Evolutionary conservation across 2,329 filamentous ascomycete species (phyloP), one percentile per base, ranked within the genome.

Genomic region (Myotisia sp.): DNA sequence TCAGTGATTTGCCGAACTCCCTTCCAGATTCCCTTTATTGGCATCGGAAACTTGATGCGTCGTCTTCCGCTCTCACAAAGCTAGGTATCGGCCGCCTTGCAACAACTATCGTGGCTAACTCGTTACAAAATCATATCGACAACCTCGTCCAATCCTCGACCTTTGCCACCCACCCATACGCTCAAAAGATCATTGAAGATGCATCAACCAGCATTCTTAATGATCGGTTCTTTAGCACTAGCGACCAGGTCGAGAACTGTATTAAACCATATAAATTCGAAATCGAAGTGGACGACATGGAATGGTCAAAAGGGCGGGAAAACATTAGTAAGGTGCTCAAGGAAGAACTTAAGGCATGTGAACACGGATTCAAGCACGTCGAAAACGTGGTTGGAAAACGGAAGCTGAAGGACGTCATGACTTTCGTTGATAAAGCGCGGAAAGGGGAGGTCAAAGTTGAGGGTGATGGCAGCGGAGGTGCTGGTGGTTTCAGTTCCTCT

Each of bases 231-330:
- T 95, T 94, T 60, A 90, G 87, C 58, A 98, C 92, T 1, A 90
- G 82, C 42, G 92, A 98, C 50, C 90, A 95, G 59, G 82, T 98
- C 1, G 90, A 98, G 57, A 95, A 95, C 53, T 98, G 87, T 53
- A 92, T 98, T 59, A 98, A 98, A 58, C 90, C 92, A 0, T 98
- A 87, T 65, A 98, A 98, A 54, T 95, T 87, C 46, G 85, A 94
- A 42, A 92, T 98, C 38, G 90, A 98, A 47, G 76, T 98, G 28
- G 84, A 93, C 50, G 81, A 86, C 24, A 68, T 75, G 5, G 92
- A 98, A 54, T 98, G 90, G 90, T 57, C 67, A 3, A 74, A 80
- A 40, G 86, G 85, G 0, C 70, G 87, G 33, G 85, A 93, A 29
- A 90, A 92, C 46, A 78, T 87, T 1, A 70, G 74, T 24, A 69